These are phyloP conservation scores for Trichosporon sp. DNA, from an alignment of 1,284 basidiomycete genomes.

Conservation along the genomic window DNA sequence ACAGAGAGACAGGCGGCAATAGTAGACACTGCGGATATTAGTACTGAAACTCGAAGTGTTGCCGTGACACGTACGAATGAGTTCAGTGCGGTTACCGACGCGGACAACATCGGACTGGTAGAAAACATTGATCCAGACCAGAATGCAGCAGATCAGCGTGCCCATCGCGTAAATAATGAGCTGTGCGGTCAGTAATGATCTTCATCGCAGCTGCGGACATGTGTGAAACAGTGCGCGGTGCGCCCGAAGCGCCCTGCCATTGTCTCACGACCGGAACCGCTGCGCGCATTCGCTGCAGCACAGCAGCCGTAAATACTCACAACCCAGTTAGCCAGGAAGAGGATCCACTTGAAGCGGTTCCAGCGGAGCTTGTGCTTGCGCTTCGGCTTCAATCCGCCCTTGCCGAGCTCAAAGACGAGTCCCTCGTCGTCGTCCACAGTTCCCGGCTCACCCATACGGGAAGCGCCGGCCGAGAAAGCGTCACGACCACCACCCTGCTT, in stretches of 20 bases:
- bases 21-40: constrained; percentile 61
- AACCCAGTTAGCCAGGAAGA: constrained; percentile 63
- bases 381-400: constrained; percentile 55
- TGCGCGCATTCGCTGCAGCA: background rate
- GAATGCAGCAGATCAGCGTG: constrained; percentile 63
- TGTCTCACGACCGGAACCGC: background rate
- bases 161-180: constrained; percentile 63
- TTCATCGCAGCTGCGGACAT: background rate
- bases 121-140: constrained; percentile 70
- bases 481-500: constrained; percentile 67
- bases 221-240: background rate
- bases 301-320: constrained; percentile 56
- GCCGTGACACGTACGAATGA: constrained; percentile 58
- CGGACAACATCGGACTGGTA: constrained; percentile 65
- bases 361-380: constrained; percentile 62
- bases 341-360: constrained; percentile 71
- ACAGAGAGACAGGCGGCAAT: constrained; percentile 63
- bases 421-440: constrained; percentile 65
- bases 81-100: constrained; percentile 65
- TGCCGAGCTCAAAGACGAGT: constrained; percentile 56
- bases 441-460: constrained; percentile 61
- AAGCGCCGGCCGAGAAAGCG: constrained; percentile 60
- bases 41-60: background rate
- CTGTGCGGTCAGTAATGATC: constrained; percentile 49
- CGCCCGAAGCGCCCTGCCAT: background rate